These are phyloP conservation scores for Nakaseomyces bracarensis DNA, from an alignment of 1,139 yeast genomes.

Conservation along the genomic window DNA sequence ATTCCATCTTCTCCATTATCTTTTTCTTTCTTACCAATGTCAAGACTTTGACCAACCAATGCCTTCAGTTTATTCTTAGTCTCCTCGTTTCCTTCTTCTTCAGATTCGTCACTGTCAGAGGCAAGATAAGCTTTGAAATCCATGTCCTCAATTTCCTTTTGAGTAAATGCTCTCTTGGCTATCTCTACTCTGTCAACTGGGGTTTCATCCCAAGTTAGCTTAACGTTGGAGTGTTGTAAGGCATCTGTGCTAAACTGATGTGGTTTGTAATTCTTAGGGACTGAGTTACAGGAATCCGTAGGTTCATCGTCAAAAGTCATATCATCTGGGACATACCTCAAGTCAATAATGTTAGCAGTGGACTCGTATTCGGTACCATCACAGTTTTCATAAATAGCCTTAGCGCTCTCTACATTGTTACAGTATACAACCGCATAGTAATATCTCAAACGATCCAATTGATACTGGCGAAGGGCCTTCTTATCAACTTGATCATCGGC, in stretches of 20 bases:
- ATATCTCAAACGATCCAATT: slow-evolving; percentile 77
- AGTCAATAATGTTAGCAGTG: slow-evolving; percentile 88
- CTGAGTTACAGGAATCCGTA: slow-evolving; percentile 58
- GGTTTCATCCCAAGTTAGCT: slow-evolving; percentile 96
- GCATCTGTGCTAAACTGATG: slow-evolving; percentile 82
- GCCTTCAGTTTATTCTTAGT: slow-evolving; percentile 57
- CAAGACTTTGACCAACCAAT: slow-evolving; percentile 37
- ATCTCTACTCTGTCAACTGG: slow-evolving; percentile 82
- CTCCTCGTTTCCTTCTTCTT: slow-evolving; percentile 37
- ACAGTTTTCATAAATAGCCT: slow-evolving; percentile 69
- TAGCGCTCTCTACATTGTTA: slow-evolving; percentile 65
- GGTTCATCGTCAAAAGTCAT: slow-evolving; percentile 77
- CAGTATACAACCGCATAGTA: slow-evolving; percentile 90
- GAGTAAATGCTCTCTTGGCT: slow-evolving; percentile 74
- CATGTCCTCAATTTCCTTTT: slow-evolving; percentile 90
- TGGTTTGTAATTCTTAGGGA: slow-evolving; percentile 81
- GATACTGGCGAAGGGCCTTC: slow-evolving; percentile 62
- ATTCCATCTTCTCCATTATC: slow-evolving; percentile 56
- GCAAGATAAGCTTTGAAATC: slow-evolving; percentile 94
- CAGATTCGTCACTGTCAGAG: slow-evolving; percentile 59
- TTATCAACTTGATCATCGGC: slow-evolving; percentile 68
- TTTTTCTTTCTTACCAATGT: slow-evolving; percentile 15
- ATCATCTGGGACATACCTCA: slow-evolving; percentile 86
- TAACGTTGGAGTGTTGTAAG: slow-evolving; percentile 85
- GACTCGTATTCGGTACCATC: slow-evolving; percentile 96